Percentiles rank a stretch among this genome's conserved stretches.
These are phyloP conservation scores for Lasiodiplodia gonubiensis DNA, from an alignment of 2,329 filamentous ascomycete species.

Conservation along the genomic window DNA sequence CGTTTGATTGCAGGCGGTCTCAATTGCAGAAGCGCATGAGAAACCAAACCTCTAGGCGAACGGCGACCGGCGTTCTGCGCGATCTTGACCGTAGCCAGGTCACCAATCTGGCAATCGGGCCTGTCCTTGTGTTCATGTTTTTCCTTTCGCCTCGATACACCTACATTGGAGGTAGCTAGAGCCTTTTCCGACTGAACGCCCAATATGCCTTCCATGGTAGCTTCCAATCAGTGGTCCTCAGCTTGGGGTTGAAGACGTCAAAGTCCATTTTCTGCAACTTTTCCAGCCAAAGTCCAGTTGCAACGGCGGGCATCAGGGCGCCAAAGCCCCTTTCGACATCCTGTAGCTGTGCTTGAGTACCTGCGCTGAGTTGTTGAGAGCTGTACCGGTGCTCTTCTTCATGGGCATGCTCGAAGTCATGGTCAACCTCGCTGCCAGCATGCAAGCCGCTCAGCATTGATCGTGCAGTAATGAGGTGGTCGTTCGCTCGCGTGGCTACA, in stretches of 20 bases:
- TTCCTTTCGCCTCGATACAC: neutral
- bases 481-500: slow-evolving; percentile 91
- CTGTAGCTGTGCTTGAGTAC: slow-evolving; percentile 47
- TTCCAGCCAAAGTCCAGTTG: slow-evolving; percentile 78
- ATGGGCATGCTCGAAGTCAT: slow-evolving; percentile 86
- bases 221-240: slow-evolving; percentile 76
- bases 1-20: neutral
- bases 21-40: neutral
- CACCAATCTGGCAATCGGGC: neutral
- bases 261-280: slow-evolving; percentile 82
- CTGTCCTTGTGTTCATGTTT: neutral
- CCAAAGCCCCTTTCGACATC: slow-evolving; percentile 74
- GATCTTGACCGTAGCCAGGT: neutral
- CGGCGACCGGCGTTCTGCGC: neutral
- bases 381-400: slow-evolving; percentile 71
- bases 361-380: slow-evolving; percentile 42
- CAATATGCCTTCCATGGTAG: slow-evolving; percentile 79
- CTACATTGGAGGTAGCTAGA: slow-evolving; percentile 44
- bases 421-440: slow-evolving; percentile 74
- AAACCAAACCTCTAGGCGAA: neutral
- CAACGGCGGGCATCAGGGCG: slow-evolving; percentile 78
- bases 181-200: slow-evolving; percentile 60
- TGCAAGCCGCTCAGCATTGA: slow-evolving; percentile 87
- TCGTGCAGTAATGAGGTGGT: slow-evolving; percentile 90
- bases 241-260: slow-evolving; percentile 71